phyloP scores from a whole-genome alignment of 768 basidiomycete species.

The Symmetrospora coprosmae region DNA sequence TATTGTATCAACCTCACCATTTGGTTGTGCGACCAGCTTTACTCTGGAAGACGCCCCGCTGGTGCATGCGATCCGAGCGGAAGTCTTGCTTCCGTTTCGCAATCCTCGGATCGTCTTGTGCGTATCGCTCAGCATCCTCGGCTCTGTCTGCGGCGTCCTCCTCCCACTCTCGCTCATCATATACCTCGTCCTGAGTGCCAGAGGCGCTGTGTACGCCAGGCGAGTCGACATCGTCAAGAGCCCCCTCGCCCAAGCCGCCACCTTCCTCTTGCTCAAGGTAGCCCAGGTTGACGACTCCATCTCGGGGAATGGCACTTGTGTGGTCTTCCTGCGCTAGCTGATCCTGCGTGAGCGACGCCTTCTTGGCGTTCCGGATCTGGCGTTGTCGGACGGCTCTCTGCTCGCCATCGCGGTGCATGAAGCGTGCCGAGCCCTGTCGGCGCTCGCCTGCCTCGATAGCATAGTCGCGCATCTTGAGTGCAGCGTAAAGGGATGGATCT shows the following conservation, averaged over 20 bases:
- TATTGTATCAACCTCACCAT: too few species aligned
- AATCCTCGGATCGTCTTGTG: not conserved
- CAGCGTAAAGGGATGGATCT: slow-evolving; percentile 3
- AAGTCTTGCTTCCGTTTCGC: not conserved
- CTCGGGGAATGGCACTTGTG: too few species aligned
- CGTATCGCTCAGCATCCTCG: not conserved
- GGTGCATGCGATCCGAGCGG: slow-evolving; percentile 3
- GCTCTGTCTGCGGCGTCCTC: slow-evolving; percentile 2
- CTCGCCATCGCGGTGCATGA: not conserved
- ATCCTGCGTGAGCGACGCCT: too few species aligned
- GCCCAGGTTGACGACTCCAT: not conserved
- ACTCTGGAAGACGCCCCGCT: slow-evolving; percentile 3
- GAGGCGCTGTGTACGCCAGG: too few species aligned
- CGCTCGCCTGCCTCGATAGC: slow-evolving; percentile 9
- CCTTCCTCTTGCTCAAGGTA: not conserved
- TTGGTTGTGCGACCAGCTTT: slow-evolving; percentile 1
- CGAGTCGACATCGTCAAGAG: too few species aligned
- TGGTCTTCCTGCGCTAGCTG: too few species aligned
- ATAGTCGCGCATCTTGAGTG: slow-evolving; percentile 8
- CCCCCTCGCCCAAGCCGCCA: not conserved
- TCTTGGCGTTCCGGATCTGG: not conserved
- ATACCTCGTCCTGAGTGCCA: too few species aligned
- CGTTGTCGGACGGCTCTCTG: not conserved
- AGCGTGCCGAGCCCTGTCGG: slow-evolving; percentile 5
- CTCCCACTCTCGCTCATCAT: not conserved